These are phyloP conservation scores for Ciborinia camelliae DNA, from an alignment of 2,329 filamentous ascomycete genomes.

Conservation along the genomic window DNA sequence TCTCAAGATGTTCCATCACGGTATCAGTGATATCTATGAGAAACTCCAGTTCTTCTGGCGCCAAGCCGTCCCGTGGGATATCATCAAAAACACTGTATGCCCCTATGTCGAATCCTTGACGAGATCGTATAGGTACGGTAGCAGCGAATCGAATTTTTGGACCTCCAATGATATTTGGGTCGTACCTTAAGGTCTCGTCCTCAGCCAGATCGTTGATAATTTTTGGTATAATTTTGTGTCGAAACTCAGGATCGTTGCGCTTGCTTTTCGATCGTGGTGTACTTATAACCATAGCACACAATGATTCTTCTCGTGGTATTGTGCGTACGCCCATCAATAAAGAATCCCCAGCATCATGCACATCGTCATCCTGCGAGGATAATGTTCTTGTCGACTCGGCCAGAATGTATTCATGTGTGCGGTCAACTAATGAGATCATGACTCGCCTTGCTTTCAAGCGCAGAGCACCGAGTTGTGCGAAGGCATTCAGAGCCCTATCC, in stretches of 20 bases:
- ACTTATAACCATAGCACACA: constrained; percentile 30
- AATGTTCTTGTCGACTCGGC: constrained; percentile 46
- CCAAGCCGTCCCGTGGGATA: constrained; percentile 50
- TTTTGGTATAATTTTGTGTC: constrained; percentile 11
- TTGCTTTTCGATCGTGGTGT: neutral
- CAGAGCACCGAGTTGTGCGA: constrained; percentile 49
- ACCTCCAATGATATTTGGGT: constrained; percentile 24
- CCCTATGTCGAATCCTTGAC: constrained; percentile 31
- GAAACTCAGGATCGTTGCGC: neutral
- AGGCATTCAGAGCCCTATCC: constrained; percentile 44
- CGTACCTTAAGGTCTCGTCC: constrained; percentile 21
- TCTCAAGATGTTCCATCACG: constrained; percentile 59
- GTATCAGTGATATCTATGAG: constrained; percentile 54
- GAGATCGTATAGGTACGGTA: constrained; percentile 31
- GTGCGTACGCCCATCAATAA: constrained; percentile 16
- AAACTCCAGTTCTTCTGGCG: constrained; percentile 48
- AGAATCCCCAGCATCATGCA: constrained; percentile 13
- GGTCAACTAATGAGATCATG: constrained; percentile 42
- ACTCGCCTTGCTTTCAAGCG: constrained; percentile 45
- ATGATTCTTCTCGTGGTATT: constrained; percentile 18
- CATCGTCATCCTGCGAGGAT: constrained; percentile 29
- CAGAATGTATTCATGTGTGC: constrained; percentile 31
- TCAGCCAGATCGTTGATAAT: constrained; percentile 19
- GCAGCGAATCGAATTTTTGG: constrained; percentile 31
- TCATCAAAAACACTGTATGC: constrained; percentile 50